phyloP scores from a whole-genome alignment of 2,329 filamentous ascomycete genomes.

The Blumeriella jaapii region DNA sequence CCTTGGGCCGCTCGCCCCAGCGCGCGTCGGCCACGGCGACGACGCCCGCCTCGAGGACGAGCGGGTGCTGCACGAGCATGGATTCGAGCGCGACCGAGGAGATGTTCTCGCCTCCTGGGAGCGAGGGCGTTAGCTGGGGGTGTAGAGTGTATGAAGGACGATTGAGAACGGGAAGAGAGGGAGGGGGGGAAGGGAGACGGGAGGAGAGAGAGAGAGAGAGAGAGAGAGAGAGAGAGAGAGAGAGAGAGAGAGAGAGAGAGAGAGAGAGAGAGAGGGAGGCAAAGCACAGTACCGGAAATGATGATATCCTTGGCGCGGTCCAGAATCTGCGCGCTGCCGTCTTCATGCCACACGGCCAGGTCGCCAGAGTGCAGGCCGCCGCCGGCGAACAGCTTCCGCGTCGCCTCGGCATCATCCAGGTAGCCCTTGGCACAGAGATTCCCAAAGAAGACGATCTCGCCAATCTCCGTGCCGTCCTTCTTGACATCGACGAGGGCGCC shows the following conservation, averaged over 20 bases:
- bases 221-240: constrained; percentile 1
- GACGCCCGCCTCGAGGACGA: constrained; percentile 83
- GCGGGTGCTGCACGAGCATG: constrained; percentile 78
- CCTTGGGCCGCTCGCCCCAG: constrained; percentile 95
- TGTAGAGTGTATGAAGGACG: too few relatives aligned
- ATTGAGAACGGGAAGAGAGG: too few relatives aligned
- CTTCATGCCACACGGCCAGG: constrained; percentile 83
- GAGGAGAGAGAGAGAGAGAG: too few relatives aligned
- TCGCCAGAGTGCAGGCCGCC: constrained; percentile 85
- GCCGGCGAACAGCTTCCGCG: constrained; percentile 74
- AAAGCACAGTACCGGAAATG: constrained; percentile 85
- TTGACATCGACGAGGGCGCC: constrained; percentile 55
- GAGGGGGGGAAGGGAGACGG: too few relatives aligned
- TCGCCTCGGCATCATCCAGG: constrained; percentile 80
- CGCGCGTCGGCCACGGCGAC: constrained; percentile 78
- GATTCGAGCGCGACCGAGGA: constrained; percentile 85
- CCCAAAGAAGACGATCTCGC: constrained; percentile 75
- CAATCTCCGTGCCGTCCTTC: constrained; percentile 62
- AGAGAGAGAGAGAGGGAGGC: constrained; percentile 1
- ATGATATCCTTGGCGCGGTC: constrained; percentile 97
- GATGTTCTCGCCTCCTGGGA: constrained; percentile 84
- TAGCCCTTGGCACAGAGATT: constrained; percentile 92
- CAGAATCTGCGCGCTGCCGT: constrained; percentile 82
- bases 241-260: constrained; percentile 3
- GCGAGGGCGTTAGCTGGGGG: background rate